A percentile compares a stretch with the other conserved stretches of the same genome.
phyloP scores from a whole-genome alignment of 352 stramenopile genomes.

The Pythium phragmiticola region DNA sequence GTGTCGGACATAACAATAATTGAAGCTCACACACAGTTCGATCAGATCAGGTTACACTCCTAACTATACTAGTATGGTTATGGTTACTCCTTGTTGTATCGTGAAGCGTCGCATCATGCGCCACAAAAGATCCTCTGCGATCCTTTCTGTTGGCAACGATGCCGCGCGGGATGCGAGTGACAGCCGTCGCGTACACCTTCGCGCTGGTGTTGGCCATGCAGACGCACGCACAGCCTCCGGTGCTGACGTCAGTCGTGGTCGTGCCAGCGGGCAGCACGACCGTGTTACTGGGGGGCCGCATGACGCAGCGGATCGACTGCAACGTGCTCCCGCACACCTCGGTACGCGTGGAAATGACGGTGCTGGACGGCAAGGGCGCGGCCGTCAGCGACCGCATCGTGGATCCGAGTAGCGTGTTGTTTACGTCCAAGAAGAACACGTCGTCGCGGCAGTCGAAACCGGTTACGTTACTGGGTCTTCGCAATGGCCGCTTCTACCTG shows the following conservation, averaged over 20 bases:
- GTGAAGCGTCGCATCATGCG: slow-evolving; percentile 7
- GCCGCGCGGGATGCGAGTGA: background rate
- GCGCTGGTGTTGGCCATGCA: background rate
- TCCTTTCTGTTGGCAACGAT: background rate
- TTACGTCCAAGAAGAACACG: slow-evolving; percentile 31
- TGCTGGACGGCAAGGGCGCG: slow-evolving; percentile 37
- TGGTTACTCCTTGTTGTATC: no score
- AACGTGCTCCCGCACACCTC: slow-evolving; percentile 37
- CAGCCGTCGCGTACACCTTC: background rate
- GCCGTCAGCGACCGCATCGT: slow-evolving; percentile 24
- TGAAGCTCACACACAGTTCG: no score
- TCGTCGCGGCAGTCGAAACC: slow-evolving; percentile 30
- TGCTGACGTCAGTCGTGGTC: slow-evolving; percentile 26
- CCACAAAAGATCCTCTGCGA: background rate
- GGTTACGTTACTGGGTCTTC: slow-evolving; percentile 44
- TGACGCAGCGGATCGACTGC: slow-evolving; percentile 47
- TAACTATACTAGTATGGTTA: no score
- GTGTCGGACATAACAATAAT: no score
- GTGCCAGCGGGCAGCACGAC: slow-evolving; percentile 56
- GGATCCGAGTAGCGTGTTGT: slow-evolving; percentile 37
- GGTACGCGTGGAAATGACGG: slow-evolving; percentile 45
- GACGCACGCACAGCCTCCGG: background rate
- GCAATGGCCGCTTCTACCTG: slow-evolving; percentile 53
- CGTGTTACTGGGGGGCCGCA: slow-evolving; percentile 35
- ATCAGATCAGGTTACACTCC: no score